Base-by-base conservation (phyloP, 2,329 filamentous ascomycete species). In the Cladosporium sp. region DNA sequence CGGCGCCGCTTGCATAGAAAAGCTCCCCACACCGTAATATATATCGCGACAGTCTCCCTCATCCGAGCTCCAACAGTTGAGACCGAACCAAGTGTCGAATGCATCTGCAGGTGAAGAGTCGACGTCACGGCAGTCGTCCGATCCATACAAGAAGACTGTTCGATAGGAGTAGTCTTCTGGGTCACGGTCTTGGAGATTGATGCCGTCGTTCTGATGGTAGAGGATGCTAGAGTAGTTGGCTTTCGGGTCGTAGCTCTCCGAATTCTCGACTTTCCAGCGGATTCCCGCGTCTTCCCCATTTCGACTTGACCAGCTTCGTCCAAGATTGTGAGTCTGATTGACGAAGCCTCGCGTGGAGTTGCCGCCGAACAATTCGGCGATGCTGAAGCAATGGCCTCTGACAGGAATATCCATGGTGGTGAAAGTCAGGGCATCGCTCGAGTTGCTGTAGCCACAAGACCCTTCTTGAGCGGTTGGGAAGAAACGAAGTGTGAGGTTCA, bases 171-270 rank as follows among this genome's bases (percentile, higher is more conserved):
- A n/a, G n/a, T 19, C 15, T 13, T 9, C 9, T 5, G 43, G 32
- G n/a, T 37, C 29, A 4, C 13, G 11, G 5, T 47, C 22, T 9
- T 11, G 30, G 9, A 34, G 39, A n/a, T 47, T 24, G 1, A 18
- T 9, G 1, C 34, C 34, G 1, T 36, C 44, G 36, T 47, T 39
- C n/a, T 36, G 9, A 9, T 41, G 40, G 24, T 27, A 43, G 7
- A 50, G 40, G 19, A 50, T 18, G n/a, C 12, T 19, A 7, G 47
- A 50, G 20, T 50, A 50, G 4, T 50, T 50, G 3, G 37, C 15
- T 2, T n/a, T 17, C 11, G 47, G 19, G 22, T 41, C 38, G 30
- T 19, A 50, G 18, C 2, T 34, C 7, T 24, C 24, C 8, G 17
- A 9, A 17, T 43, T 43, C 5, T 17, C 17, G 22, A 43, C 13